Evolutionary conservation across 805 yeast species (phyloP), one percentile per base, ranked within the genome.

Genomic region (Kuraishia capsulata): DNA sequence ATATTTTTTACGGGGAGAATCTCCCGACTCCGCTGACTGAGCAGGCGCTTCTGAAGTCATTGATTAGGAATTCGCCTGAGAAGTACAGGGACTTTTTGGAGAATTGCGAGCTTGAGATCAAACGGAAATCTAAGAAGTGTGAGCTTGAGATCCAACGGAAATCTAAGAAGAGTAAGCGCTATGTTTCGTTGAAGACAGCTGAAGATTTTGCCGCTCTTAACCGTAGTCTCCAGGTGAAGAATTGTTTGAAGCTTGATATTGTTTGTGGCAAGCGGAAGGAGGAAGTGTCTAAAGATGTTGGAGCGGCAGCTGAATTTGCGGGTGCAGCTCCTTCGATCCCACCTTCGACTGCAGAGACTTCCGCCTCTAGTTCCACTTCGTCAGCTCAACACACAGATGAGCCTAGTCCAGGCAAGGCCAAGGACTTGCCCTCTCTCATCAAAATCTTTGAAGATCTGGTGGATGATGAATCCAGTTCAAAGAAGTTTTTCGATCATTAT

Each of bases 221-320:
- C 31, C 60, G 77, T 44, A 67, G 77, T 35, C 58, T 74, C 44
- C 55, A 61, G 39, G 77, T 73, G 16, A 72, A 71, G 47, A 64
- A 58, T 41, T 64, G 61, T 41, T 49, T 70, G 36, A 64, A 62
- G 44, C 51, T 75, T 41, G 32, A 36, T 18, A 50, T 49, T 20
- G 19, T 26, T 9, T n/a, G 41, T 21, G 9, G 23, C 20, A n/a
- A n/a, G n/a, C n/a, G n/a, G n/a, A n/a, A n/a, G n/a, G n/a, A n/a
- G n/a, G n/a, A n/a, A n/a, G n/a, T n/a, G n/a, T n/a, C n/a, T n/a
- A n/a, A n/a, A n/a, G n/a, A n/a, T n/a, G n/a, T n/a, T n/a, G n/a
- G n/a, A n/a, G n/a, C n/a, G n/a, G n/a, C n/a, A n/a, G n/a, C n/a
- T n/a, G n/a, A n/a, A n/a, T n/a, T n/a, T n/a, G n/a, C n/a, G n/a